Conservation (phyloP, 2,329 filamentous ascomycete species). For the Clarireedia sp. region DNA sequence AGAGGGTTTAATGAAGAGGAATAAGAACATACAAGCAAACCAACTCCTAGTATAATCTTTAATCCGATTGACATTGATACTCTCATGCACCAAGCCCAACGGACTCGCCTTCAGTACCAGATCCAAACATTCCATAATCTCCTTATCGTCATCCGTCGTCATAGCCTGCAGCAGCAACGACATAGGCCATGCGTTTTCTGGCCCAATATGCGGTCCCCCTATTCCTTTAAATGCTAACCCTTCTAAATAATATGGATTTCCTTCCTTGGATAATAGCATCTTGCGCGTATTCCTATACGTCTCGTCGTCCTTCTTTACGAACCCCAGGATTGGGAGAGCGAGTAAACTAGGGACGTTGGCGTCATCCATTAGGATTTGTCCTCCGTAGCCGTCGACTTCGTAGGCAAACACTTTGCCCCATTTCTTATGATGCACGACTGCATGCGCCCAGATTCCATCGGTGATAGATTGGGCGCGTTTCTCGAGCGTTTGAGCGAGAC, state of each 20-base stretch:
- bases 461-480: constrained; percentile 55
- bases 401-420: constrained; percentile 78
- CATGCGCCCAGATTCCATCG: constrained; percentile 76
- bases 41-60: constrained; percentile 74
- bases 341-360: constrained; percentile 79
- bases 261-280: constrained; percentile 39
- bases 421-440: constrained; percentile 65
- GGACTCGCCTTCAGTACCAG: constrained; percentile 67
- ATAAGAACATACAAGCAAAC: constrained; percentile 64
- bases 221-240: constrained; percentile 78
- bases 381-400: constrained; percentile 82
- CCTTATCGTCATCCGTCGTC: constrained; percentile 74
- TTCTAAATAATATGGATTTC: constrained; percentile 80
- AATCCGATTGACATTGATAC: constrained; percentile 68
- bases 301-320: constrained; percentile 53
- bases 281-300: constrained; percentile 83
- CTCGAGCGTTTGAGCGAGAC: constrained; percentile 49
- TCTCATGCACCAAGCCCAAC: constrained; percentile 84
- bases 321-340: constrained; percentile 71
- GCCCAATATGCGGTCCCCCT: constrained; percentile 68
- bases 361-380: constrained; percentile 78
- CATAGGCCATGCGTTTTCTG: constrained; percentile 96
- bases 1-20: background rate
- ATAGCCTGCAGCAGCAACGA: constrained; percentile 84
- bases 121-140: constrained; percentile 67